Base-by-base conservation (phyloP, 106 monocot genomes). In the Apostasia shenzhenica region DNA sequence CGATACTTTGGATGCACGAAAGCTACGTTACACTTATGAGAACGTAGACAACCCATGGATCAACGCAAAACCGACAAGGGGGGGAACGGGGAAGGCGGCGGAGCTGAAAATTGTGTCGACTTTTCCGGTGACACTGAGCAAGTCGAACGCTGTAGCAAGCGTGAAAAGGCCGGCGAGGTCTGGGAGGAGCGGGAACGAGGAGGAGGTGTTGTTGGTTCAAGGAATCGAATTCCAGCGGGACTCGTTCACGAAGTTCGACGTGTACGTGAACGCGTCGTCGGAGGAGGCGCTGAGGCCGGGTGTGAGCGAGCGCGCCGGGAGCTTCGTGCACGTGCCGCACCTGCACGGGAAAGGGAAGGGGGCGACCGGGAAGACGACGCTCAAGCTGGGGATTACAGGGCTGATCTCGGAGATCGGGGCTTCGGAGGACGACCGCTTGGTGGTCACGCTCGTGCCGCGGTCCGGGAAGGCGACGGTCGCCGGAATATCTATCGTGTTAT, bases 301-400 rank as follows among this genome's bases (percentile, higher is more conserved):
- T 43, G 41, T 49, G 45, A 78, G 82, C 12, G 82, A 83, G 70
- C 83, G 73, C 63, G 79, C 85, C 1, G 85, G 89, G 2, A 80
- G 80, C 43, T 51, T 51, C 10, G 8, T 51, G 8, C 51, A 1
- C 51, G 4, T 51, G 8, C 4, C 6, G 51, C 6, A 1, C 1
- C 2, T 5, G 51, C 51, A 51, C 0, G 51, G 6, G 10, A 51
- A 26, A 26, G 14, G 26, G 26, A 26, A 26, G 26, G 26, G 26
- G 26, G 26, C 26, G 26, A 26, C 26, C 26, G 26, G 26, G 45
- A 54, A 42, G 54, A 79, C 75, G 0, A 48, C 2, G 48, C 67
- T 79, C 41, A 73, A 44, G 59, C 67, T 86, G 13, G 79, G 82
- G 45, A 76, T 86, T 12, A 61, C 64, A 4, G 82, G 82, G 2